These are phyloP conservation scores for Diaporthe amygdali DNA, from an alignment of 2,329 filamentous ascomycete species.

Conservation along the genomic window DNA sequence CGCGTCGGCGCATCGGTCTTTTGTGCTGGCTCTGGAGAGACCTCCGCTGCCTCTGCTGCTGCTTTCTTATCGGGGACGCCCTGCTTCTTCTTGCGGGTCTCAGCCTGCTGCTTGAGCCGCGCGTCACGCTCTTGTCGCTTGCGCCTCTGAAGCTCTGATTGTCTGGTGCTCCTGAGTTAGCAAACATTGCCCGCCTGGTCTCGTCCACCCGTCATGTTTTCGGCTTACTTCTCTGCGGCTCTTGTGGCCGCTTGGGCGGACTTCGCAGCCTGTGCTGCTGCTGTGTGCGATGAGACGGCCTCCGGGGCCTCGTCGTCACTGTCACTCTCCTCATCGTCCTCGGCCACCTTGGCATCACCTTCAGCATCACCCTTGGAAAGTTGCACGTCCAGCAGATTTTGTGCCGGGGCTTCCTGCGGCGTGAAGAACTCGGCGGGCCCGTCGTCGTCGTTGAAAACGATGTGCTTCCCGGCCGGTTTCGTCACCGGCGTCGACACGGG, in stretches of 20 bases:
- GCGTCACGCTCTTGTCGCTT: conserved; percentile 62
- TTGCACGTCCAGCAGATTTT: conserved; percentile 29
- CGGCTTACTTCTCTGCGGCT: conserved; percentile 56
- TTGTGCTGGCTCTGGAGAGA: conserved; percentile 24
- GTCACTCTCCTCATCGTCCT: conserved; percentile 33
- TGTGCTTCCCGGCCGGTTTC: conserved; percentile 29
- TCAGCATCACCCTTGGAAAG: conserved; percentile 22
- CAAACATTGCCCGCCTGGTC: neutral
- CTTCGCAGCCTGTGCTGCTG: conserved; percentile 51
- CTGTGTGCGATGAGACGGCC: conserved; percentile 59
- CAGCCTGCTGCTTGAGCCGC: conserved; percentile 60
- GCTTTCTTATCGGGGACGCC: conserved; percentile 32
- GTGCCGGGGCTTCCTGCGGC: conserved; percentile 33
- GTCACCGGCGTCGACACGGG: conserved; percentile 29
- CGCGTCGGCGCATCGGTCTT: conserved; percentile 25
- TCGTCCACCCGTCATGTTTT: neutral
- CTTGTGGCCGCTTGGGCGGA: conserved; percentile 52
- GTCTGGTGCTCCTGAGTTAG: conserved; percentile 38
- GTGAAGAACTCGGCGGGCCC: conserved; percentile 36
- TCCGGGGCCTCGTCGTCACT: conserved; percentile 61
- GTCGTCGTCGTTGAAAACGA: conserved; percentile 36
- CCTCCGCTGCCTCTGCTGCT: conserved; percentile 27
- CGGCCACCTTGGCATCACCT: conserved; percentile 25
- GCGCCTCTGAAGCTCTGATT: conserved; percentile 55
- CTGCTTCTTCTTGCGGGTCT: conserved; percentile 48